A percentile compares a stretch with the other conserved stretches of the same genome.
phyloP scores from a whole-genome alignment of 371 early-diverging fungal genomes.

The Actinomortierella ambigua region DNA sequence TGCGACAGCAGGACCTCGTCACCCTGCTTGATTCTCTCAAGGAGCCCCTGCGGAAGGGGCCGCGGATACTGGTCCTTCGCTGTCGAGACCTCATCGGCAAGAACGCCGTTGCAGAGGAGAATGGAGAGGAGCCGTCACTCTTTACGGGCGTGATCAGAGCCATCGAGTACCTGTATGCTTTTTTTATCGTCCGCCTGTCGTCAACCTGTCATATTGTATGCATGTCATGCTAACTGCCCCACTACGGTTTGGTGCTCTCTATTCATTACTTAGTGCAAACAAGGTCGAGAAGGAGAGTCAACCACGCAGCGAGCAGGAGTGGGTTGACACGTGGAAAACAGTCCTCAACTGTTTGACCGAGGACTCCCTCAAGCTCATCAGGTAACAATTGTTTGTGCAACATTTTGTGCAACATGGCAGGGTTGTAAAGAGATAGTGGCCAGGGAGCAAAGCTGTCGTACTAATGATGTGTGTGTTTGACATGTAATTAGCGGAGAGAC shows the following conservation, averaged over 20 bases:
- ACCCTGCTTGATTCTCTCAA: neutral
- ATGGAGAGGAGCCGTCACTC: slow-evolving; percentile 2
- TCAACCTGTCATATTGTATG: too few species aligned
- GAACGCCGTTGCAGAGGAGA: slow-evolving; percentile 1
- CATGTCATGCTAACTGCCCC: too few species aligned
- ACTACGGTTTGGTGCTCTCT: too few species aligned
- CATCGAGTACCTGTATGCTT: slow-evolving; percentile 6
- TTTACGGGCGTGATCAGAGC: slow-evolving; percentile 5
- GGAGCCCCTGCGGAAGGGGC: slow-evolving; percentile 5
- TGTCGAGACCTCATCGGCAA: slow-evolving; percentile 8
- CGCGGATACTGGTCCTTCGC: slow-evolving; percentile 6
- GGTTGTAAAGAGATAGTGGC: too few species aligned
- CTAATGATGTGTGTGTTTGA: neutral
- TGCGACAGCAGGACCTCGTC: neutral
- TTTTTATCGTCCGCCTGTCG: neutral
- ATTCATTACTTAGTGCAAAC: neutral
- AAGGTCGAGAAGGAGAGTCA: slow-evolving; percentile 7
- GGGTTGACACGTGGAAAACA: slow-evolving; percentile 8
- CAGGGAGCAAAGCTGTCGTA: too few species aligned
- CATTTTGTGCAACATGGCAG: too few species aligned
- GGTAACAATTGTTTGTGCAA: too few species aligned
- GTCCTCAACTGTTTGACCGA: slow-evolving; percentile 6
- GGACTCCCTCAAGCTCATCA: slow-evolving; percentile 5
- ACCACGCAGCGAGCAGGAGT: slow-evolving; percentile 6
- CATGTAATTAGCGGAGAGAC: slow-evolving; percentile 9